Evolutionary conservation across 2,329 filamentous ascomycete species (phyloP).

Genomic region (Coniochaeta sp.): DNA sequence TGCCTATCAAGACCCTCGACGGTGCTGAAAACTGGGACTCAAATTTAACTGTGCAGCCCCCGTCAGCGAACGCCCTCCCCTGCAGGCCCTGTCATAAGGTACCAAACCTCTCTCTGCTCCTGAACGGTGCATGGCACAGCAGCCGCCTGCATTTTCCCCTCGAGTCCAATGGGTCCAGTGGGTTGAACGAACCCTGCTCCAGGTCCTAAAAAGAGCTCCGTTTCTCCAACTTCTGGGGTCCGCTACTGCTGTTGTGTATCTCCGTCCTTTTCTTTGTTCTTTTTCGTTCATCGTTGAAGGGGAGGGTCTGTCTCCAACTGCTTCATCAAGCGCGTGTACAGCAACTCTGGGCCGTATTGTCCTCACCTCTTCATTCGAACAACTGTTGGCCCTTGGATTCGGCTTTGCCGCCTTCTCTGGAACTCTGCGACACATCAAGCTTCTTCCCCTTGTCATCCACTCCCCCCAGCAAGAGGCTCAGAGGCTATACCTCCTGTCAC

Average conservation of each 20-base stretch:
- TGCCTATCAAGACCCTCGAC: conserved; percentile 1
- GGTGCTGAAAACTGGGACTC: conserved; percentile 4
- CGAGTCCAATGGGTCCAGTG: not conserved
- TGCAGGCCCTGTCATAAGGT: no score
- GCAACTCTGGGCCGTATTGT: not conserved
- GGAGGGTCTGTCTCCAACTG: not conserved
- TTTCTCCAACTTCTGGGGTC: not conserved
- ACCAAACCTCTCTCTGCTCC: no score
- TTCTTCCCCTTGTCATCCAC: not conserved
- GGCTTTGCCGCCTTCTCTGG: not conserved
- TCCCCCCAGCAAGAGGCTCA: not conserved
- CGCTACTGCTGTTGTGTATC: conserved; percentile 5
- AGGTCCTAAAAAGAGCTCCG: not conserved
- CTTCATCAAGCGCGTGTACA: not conserved
- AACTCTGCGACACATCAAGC: not conserved
- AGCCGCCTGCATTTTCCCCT: conserved; percentile 7
- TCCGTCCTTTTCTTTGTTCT: not conserved
- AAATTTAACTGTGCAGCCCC: conserved; percentile 5
- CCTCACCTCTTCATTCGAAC: not conserved
- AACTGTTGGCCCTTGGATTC: not conserved
- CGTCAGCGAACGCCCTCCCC: not conserved
- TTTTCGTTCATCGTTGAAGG: not conserved
- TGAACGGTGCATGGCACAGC: conserved; percentile 14
- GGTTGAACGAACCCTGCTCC: not conserved
- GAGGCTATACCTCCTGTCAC: not conserved